Conservation (phyloP, 805 yeast genomes). For the Lipomyces sp. region DNA sequence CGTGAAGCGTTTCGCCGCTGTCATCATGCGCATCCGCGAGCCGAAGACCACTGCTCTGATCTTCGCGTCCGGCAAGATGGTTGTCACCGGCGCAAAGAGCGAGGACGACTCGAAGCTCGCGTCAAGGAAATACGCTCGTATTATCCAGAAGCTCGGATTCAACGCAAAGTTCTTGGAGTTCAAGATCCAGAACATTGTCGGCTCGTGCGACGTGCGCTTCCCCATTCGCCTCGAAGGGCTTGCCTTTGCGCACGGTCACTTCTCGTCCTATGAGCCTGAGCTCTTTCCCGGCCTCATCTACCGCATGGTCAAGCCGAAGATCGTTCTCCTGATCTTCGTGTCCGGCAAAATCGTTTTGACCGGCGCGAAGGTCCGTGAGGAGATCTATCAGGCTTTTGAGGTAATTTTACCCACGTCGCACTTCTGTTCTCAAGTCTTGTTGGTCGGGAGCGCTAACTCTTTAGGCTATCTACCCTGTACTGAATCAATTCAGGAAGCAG, state of each 20-base stretch:
- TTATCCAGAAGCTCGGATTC: constrained; percentile 95
- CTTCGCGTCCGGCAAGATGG: constrained; percentile 99
- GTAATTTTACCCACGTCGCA: constrained; percentile 3
- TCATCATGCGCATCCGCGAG: constrained; percentile 97
- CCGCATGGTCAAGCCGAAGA: constrained; percentile 99
- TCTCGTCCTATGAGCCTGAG: constrained; percentile 86
- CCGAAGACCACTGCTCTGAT: constrained; percentile 97
- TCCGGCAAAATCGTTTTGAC: constrained; percentile 96
- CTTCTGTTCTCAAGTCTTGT: neutral
- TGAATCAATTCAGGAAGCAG: constrained; percentile 93
- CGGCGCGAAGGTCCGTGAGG: constrained; percentile 98
- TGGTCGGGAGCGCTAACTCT: neutral
- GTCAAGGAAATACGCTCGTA: constrained; percentile 95
- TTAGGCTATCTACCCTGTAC: constrained; percentile 90
- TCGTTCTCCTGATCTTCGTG: constrained; percentile 90
- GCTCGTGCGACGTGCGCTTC: constrained; percentile 97
- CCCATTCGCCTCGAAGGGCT: constrained; percentile 96
- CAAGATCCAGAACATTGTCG: constrained; percentile 96
- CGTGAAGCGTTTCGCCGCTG: constrained; percentile 86
- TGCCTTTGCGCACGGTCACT: constrained; percentile 97
- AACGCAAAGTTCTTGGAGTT: constrained; percentile 97
- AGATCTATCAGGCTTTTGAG: constrained; percentile 96
- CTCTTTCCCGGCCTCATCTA: constrained; percentile 96
- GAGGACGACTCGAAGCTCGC: constrained; percentile 99
- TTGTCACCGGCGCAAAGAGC: constrained; percentile 97